Evolutionary conservation across 2,329 filamentous ascomycete species (phyloP), one percentile per base, ranked within the genome.

Genomic region (Cladosporium austrohemisphaericum): DNA sequence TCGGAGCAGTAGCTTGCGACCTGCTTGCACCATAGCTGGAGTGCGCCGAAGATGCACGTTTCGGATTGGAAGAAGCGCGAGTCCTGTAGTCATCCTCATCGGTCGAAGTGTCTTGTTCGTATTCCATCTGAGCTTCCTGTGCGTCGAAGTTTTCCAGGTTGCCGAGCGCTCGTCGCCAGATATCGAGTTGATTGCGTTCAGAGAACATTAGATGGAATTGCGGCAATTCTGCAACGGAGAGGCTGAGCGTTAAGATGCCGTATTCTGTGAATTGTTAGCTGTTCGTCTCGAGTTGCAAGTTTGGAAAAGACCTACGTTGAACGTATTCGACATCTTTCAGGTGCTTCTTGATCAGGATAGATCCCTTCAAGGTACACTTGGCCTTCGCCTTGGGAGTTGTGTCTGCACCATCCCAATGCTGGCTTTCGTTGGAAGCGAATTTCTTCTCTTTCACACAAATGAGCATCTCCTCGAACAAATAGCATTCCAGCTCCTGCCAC

Each of bases 381-480:
- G 79, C 75, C 66, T 85, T 91, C 49, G 78, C 77, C 18, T 77
- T 78, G 1, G 33, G 25, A 2, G 33, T 25, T 16, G 25, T 20
- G 13, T 38, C 44, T 9, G 33, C 18, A 1, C 75, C 41, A 4
- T 75, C 73, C 79, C 87, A 91, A 56, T 87, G 81, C 44, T 81
- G 77, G 31, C 78, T 75, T 53, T 61, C 65, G 38, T 68, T 60
- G 31, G 75, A 58, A 8, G 74, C 66, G 13, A 22, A 11, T 72
- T 91, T 95, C 79, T 96, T 97, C 71, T 97, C 93, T 71, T 97
- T 98, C 53, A 98, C 90, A 65, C 93, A 98, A 57, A 98, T 98
- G 60, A 98, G 85, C 93, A 98, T 98, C 72, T 98, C 93, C 4
- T 86, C 88, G 65, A 98, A 98, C 23, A 98, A 78, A 67, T 89